These are phyloP conservation scores for Tricholoma bakamatsutake DNA, from an alignment of 768 basidiomycete genomes.

Conservation along the genomic window DNA sequence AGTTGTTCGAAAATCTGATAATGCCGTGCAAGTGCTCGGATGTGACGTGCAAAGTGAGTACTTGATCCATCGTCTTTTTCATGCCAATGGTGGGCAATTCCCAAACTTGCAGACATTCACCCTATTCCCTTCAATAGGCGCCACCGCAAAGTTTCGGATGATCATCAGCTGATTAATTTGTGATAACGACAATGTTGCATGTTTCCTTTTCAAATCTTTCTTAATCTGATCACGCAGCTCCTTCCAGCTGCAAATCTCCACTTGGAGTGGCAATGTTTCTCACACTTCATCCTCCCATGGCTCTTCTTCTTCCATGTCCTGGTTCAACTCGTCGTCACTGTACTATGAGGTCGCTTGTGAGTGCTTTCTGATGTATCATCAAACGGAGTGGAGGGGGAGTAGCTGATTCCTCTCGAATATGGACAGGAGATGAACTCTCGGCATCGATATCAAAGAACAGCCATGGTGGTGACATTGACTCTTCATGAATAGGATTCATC, in stretches of 20 bases:
- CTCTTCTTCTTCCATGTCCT: neutral
- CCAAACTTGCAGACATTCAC: slow-evolving; percentile 22
- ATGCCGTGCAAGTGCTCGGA: neutral
- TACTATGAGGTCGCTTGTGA: slow-evolving; percentile 4
- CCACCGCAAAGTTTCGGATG: slow-evolving; percentile 29
- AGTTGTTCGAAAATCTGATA: neutral
- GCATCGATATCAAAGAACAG: neutral
- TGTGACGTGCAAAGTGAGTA: neutral
- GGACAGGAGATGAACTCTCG: neutral
- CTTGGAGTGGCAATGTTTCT: neutral
- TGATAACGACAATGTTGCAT: slow-evolving; percentile 19
- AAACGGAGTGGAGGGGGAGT: neutral
- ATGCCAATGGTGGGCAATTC: slow-evolving; percentile 35
- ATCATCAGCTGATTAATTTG: slow-evolving; percentile 27
- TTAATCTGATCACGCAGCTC: slow-evolving; percentile 24
- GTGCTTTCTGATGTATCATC: neutral
- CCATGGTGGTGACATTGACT: neutral
- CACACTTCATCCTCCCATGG: slow-evolving; percentile 9
- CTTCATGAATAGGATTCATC: neutral
- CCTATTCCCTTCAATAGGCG: slow-evolving; percentile 25
- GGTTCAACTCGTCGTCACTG: neutral
- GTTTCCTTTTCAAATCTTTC: slow-evolving; percentile 20
- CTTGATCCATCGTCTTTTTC: slow-evolving; percentile 9
- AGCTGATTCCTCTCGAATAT: neutral
- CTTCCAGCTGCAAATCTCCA: slow-evolving; percentile 19